Base-by-base conservation (phyloP, 306 rosid species). In the Neltuma alba region DNA sequence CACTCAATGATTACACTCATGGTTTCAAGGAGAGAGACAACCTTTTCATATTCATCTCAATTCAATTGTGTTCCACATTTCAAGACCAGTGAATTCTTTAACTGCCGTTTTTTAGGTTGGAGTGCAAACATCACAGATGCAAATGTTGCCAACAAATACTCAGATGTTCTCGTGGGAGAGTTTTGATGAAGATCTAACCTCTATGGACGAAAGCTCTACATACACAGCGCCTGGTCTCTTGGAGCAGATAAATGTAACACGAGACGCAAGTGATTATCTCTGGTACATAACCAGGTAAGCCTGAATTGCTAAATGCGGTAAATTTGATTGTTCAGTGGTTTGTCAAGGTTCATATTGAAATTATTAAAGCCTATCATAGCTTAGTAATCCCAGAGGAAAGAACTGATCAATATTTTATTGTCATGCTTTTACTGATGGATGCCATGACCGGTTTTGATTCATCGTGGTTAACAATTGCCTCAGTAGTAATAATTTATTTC, bases 201-300 rank as follows among this genome's bases (percentile, higher is more conserved):
- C 98, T 41, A 47, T 86, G 41, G 99, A 90, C 65, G 99, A 88
- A 36, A 86, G 96, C 77, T 83, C 85, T 52, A 79, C 98, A 47
- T 75, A 89, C 76, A 89, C 92, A 40, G 87, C 92, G 74, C 75
- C 94, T 41, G 99, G 99, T 87, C 95, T 96, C 82, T 85, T 96
- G 85, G 99, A 96, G 80, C 99, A 96, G 90, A 83, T 96, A 72
- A 96, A 96, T 47, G 96, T 96, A 70, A 96, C 99, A 8, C 82
- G 98, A 72, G 99, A 96, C 85, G 47, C 87, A 78, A 96, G 94
- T 57, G 99, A 96, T 87, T 96, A 96, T 77, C 93, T 96, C 65
- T 96, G 99, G 99, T 96, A 96, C 85, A 93, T 82, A 78, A 90
- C 98, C 23, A 90, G 94, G 99, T 96, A 84, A 88, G 93, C 74